Evolutionary conservation across 1,284 basidiomycete genomes (phyloP).

Genomic region (Cutaneotrichosporon sp.): DNA sequence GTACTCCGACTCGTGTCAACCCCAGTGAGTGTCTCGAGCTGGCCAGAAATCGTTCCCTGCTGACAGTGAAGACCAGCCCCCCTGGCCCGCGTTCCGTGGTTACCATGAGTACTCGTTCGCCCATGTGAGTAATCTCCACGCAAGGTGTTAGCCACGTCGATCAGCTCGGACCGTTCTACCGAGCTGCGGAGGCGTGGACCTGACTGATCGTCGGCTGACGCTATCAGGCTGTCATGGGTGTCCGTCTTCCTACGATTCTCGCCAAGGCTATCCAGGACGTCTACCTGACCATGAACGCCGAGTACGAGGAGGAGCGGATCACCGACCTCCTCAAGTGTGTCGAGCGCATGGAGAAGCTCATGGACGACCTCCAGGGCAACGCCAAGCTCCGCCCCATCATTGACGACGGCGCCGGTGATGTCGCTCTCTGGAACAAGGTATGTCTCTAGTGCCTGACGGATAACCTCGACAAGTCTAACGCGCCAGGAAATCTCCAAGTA

Average conservation of each 20-base stretch:
- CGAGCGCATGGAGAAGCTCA: constrained; percentile 79
- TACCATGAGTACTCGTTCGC: constrained; percentile 97
- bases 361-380: constrained; percentile 77
- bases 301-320: constrained; percentile 78
- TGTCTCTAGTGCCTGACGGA: constrained; percentile 27
- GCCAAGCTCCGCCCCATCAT: constrained; percentile 79
- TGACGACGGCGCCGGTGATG: constrained; percentile 91
- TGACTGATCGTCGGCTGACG: not conserved
- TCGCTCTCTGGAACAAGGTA: constrained; percentile 93
- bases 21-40: constrained; percentile 40
- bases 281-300: constrained; percentile 84
- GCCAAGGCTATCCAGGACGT: constrained; percentile 95
- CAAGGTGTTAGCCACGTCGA: not conserved
- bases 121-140: constrained; percentile 57
- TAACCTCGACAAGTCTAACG: not conserved
- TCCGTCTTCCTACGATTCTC: constrained; percentile 89
- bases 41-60: constrained; percentile 5
- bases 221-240: constrained; percentile 77
- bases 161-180: not conserved
- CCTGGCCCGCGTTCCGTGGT: constrained; percentile 92
- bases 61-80: constrained; percentile 70
- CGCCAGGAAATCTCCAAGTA: constrained; percentile 76
- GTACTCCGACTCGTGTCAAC: constrained; percentile 57
- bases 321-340: constrained; percentile 85
- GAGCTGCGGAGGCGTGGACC: not conserved